Conservation (phyloP, 345 rosid genomes). For the Aquilaria yunnanensis region DNA sequence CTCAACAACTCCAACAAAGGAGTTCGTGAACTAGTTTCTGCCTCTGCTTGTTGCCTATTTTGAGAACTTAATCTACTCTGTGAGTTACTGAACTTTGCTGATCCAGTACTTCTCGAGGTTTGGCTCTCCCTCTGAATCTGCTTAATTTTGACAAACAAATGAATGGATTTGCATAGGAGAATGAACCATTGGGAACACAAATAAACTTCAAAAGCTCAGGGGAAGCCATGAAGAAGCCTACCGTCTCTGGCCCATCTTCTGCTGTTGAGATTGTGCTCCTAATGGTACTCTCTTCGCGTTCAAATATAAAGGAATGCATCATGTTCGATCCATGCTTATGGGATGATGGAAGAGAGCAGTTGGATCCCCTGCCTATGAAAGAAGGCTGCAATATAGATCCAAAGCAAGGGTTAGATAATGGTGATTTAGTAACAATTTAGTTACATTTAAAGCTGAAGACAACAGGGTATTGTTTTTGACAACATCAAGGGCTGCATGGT, state of each 20-base stretch:
- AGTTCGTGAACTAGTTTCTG: conserved; percentile 35
- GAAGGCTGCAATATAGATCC: conserved; percentile 61
- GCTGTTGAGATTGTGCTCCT: conserved; percentile 36
- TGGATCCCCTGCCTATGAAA: conserved; percentile 58
- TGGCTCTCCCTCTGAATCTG: conserved; percentile 50
- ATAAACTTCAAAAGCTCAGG: neutral
- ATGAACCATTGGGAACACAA: neutral
- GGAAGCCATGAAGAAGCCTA: conserved; percentile 23
- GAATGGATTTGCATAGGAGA: neutral
- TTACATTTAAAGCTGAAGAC: too few relatives aligned
- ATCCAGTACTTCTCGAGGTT: conserved; percentile 30
- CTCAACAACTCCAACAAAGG: conserved; percentile 61
- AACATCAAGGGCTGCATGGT: too few relatives aligned
- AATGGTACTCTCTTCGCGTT: conserved; percentile 64
- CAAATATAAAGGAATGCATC: conserved; percentile 73
- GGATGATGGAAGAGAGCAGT: conserved; percentile 42
- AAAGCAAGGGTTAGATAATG: neutral
- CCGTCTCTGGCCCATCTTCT: conserved; percentile 58
- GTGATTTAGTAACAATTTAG: too few relatives aligned
- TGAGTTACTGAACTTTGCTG: conserved; percentile 52
- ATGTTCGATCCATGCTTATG: conserved; percentile 50
- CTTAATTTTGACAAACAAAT: conserved; percentile 1
- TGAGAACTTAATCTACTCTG: conserved; percentile 43
- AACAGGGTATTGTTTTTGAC: too few relatives aligned
- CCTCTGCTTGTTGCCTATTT: conserved; percentile 15